Percentiles rank a stretch among this genome's conserved stretches.
phyloP scores from a whole-genome alignment of 2,329 filamentous ascomycete genomes.

The Colletotrichum coccodes region DNA sequence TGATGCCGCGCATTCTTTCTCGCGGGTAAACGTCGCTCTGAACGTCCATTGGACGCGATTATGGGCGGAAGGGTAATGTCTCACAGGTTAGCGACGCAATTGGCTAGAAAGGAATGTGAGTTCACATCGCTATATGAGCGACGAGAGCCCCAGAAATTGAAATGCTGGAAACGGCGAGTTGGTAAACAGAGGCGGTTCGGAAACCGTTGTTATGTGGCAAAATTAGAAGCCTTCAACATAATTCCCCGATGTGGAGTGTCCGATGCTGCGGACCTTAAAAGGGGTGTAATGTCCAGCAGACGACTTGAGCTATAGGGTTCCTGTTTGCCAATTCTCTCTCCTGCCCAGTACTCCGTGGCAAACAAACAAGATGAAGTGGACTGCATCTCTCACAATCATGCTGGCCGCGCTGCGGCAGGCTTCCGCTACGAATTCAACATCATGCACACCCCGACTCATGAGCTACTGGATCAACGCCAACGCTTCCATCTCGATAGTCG shows the following conservation, averaged over 20 bases:
- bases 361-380: slow-evolving; percentile 11
- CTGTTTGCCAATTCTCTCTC: background rate
- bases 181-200: background rate
- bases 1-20: background rate
- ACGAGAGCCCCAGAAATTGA: background rate
- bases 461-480: slow-evolving; percentile 28
- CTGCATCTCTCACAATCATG: slow-evolving; percentile 1
- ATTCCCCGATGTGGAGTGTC: background rate
- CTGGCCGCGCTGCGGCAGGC: slow-evolving; percentile 12
- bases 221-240: slow-evolving; percentile 2
- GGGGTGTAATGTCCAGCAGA: background rate
- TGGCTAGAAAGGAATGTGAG: slow-evolving; percentile 13
- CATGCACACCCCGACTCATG: slow-evolving; percentile 14
- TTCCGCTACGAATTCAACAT: slow-evolving; percentile 16
- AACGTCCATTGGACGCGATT: background rate
- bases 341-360: too few species aligned
- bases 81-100: background rate
- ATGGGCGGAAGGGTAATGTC: background rate
- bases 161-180: background rate
- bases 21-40: too few species aligned
- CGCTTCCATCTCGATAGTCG: slow-evolving; percentile 28
- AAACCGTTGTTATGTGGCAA: background rate
- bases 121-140: background rate
- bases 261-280: background rate
- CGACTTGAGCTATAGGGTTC: background rate